Base-by-base conservation (phyloP, 768 basidiomycete species). In the Lentinula edodes region DNA sequence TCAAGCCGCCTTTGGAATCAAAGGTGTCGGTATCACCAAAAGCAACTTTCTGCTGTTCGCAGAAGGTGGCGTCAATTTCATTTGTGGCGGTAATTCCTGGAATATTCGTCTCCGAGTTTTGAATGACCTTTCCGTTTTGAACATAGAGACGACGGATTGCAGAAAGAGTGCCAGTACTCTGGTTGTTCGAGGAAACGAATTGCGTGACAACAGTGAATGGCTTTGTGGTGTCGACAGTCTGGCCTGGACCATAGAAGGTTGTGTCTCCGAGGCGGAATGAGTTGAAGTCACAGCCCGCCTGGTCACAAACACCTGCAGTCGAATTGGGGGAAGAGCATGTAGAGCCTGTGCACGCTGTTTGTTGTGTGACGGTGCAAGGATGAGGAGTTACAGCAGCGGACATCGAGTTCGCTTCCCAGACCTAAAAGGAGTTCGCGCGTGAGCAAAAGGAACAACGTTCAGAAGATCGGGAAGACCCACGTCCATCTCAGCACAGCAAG, bases 211-310 rank as follows among this genome's bases (percentile, higher is more conserved):
- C 76, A 51, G 78, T 80, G 70, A 79, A 70, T 61, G 69, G 69
- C 55, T 66, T 60, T 62, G 52, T 71, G 60, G 78, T 80, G 72
- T 79, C 74, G 68, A 79, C 73, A 57, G 73, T 76, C 67, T 66
- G 58, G 61, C 74, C 74, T 3, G 68, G 66, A 41, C 79, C 79
- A 67, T 71, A 73, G 76, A 79, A 80, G 35, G 67, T 58, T 61
- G 68, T 68, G 71, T 75, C 66, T 58, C 78, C 78, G 73, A 77
- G 72, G 66, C 78, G 77, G 70, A 68, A 80, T 15, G 77, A 75
- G 74, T 79, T 80, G 76, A 78, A 80, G 66, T 79, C 78, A 71
- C 78, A 80, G 52, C 78, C 78, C 64, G 73, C 76, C 61, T 70
- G 68, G 70, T 80, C 78, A 68, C 78, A 80, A 35, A 75, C 66